These are phyloP conservation scores for Spergularia azorica DNA, from an alignment of 179 eudicot species.

Conservation along the genomic window DNA sequence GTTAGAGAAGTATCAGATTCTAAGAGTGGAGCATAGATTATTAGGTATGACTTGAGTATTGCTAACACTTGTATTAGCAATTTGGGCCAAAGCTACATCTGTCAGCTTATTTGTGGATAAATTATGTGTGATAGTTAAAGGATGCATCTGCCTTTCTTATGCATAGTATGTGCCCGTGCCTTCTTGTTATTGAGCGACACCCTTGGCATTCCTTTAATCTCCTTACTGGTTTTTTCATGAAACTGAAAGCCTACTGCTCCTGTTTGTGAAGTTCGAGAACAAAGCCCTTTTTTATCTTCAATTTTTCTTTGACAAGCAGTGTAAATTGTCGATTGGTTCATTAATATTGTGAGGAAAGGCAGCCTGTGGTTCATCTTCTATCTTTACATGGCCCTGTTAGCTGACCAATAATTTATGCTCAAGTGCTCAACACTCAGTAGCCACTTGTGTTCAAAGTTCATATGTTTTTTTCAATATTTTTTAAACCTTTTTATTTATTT, in stretches of 20 bases:
- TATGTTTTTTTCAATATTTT: no score
- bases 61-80: neutral
- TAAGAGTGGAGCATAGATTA: neutral
- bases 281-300: neutral
- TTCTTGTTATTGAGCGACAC: neutral
- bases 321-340: slow-evolving; percentile 3
- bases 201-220: no score
- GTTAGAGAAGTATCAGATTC: no score
- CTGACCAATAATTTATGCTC: neutral
- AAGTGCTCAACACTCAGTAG: no score
- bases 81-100: no score
- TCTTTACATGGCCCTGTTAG: neutral
- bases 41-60: neutral
- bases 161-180: neutral
- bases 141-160: neutral
- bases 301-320: neutral
- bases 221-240: no score
- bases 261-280: neutral
- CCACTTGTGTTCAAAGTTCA: no score
- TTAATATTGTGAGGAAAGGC: neutral
- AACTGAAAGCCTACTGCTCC: neutral
- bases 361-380: neutral
- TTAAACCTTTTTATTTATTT: no score
- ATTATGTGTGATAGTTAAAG: neutral
- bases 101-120: no score